Percentiles rank a stretch among this genome's conserved stretches.
phyloP scores from a whole-genome alignment of 495 filamentous ascomycete species.

The Achaetomiella virescens region DNA sequence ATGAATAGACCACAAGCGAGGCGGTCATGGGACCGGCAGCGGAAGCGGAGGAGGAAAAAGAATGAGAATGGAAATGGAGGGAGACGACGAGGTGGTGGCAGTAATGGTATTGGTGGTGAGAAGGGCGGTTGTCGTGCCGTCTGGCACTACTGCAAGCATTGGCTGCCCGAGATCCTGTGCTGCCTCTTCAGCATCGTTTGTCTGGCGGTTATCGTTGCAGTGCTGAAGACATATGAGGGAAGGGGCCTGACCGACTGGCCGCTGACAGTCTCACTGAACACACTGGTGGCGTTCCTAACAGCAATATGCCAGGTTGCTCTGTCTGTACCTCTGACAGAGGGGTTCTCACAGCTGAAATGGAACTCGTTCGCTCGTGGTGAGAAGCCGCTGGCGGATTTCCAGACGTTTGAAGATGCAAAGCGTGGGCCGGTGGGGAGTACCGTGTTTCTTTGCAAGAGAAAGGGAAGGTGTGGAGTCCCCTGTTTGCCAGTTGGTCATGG shows the following conservation, averaged over 20 bases:
- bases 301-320: constrained; percentile 38
- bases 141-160: constrained; percentile 1
- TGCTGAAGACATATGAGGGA: constrained; percentile 37
- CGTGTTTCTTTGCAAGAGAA: constrained; percentile 27
- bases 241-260: constrained; percentile 39
- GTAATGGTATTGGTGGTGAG: background rate
- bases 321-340: constrained; percentile 34
- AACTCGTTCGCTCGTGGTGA: constrained; percentile 38
- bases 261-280: constrained; percentile 42
- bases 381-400: constrained; percentile 38
- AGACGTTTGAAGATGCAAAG: constrained; percentile 39
- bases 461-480: constrained; percentile 20
- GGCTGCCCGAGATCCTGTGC: constrained; percentile 23
- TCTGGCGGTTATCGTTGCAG: constrained; percentile 27
- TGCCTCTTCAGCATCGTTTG: constrained; percentile 20
- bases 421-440: constrained; percentile 34
- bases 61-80: background rate
- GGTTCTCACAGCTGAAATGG: constrained; percentile 45
- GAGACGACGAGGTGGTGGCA: background rate
- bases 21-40: constrained; percentile 13
- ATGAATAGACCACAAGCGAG: constrained; percentile 5
- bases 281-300: constrained; percentile 39
- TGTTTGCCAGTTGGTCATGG: background rate
- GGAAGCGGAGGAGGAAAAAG: constrained; percentile 4
- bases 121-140: background rate